Evolutionary conservation across 73 alveolate species (phyloP), one percentile per base, ranked within the genome.

Genomic region (Paramecium pentaurelia): DNA sequence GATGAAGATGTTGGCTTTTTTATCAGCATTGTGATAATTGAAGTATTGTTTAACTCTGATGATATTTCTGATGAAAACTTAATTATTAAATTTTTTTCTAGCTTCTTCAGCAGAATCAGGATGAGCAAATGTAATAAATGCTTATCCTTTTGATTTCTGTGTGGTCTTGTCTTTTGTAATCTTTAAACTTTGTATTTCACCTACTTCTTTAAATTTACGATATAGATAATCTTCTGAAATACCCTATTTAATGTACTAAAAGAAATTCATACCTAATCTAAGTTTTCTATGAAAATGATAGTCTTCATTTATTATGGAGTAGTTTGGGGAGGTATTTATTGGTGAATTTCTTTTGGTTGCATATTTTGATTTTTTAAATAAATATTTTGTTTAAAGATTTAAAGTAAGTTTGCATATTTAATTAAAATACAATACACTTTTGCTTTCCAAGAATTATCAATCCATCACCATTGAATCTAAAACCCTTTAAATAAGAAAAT

Each of bases 101-200:
- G 91, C 91, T 80, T 80, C 91, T n/a, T 80, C 91, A 47, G 91
- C 91, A 18, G 73, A 42, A 25, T 80, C 91, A 20, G 37, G 91
- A 80, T 80, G 91, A 25, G 77, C 75, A 49, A 80, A 80, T 10
- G 75, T 49, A 20, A 80, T 80, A 36, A 32, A 80, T 32, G 91
- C 91, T 47, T 80, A 27, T 18, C 91, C 91, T 45, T 49, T 80
- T 22, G 91, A 80, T 45, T 80, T 80, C 32, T 80, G 14, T n/a
- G 91, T 80, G 77, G 32, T 80, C 54, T 80, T 80, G 58, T 80
- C 91, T 36, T 80, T 80, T 3, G 91, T 25, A 49, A 80, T 80
- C 75, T 49, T 80, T 25, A 80, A 47, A 18, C 91, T 80, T 18
- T 80, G 27, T 32, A 80, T 80, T 80, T 80, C 91, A 20, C 91